phyloP scores from a whole-genome alignment of 75 land plant species.

The Azolla pinnata region DNA sequence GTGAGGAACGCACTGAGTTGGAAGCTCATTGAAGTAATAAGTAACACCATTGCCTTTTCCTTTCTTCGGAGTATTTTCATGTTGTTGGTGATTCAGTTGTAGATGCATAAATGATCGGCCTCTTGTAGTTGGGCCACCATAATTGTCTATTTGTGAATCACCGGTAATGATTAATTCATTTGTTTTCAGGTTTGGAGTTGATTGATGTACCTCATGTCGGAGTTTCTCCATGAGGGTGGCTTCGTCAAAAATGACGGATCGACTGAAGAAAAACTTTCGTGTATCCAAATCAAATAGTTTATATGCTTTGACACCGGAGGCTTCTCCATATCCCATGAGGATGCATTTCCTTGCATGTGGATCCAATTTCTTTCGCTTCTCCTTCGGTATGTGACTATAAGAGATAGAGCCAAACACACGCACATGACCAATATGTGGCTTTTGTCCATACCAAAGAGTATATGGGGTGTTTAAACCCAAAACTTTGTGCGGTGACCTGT shows the following conservation, averaged over 20 bases:
- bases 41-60: too few relatives aligned
- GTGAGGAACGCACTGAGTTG: too few relatives aligned
- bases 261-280: neutral
- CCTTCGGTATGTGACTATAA: conserved; percentile 5
- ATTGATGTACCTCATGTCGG: neutral
- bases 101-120: too few relatives aligned
- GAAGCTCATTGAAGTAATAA: too few relatives aligned
- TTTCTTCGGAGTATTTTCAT: too few relatives aligned
- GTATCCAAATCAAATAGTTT: neutral
- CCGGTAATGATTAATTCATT: too few relatives aligned
- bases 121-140: too few relatives aligned
- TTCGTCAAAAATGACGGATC: conserved; percentile 1
- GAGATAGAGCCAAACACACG: conserved; percentile 11
- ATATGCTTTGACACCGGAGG: conserved; percentile 5
- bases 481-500: neutral
- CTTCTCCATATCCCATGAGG: conserved; percentile 10
- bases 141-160: too few relatives aligned
- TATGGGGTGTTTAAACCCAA: neutral
- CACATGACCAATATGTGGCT: conserved; percentile 4
- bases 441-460: conserved; percentile 2
- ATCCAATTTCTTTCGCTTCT: conserved; percentile 6
- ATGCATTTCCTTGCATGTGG: conserved; percentile 8
- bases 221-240: neutral
- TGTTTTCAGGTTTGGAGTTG: too few relatives aligned
- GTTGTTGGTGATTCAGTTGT: too few relatives aligned